These are phyloP conservation scores for Terfezia boudieri DNA, from an alignment of 495 filamentous ascomycete genomes.

Conservation along the genomic window DNA sequence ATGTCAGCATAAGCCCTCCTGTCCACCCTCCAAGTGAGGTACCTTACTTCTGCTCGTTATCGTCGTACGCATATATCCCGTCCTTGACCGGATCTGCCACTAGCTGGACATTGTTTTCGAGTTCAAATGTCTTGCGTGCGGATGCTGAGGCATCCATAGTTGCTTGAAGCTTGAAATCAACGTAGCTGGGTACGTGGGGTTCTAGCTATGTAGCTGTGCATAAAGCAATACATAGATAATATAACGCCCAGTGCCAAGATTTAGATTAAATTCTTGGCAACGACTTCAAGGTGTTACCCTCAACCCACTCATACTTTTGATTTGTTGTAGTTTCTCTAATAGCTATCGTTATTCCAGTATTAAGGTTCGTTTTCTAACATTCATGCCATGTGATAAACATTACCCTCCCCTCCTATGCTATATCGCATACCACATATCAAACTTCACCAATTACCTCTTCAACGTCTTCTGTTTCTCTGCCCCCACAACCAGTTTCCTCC, in stretches of 20 bases:
- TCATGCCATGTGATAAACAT: too few relatives aligned
- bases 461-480: constrained; percentile 98
- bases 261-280: too few relatives aligned
- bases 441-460: constrained; percentile 41
- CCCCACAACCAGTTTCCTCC: constrained; percentile 49
- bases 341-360: too few relatives aligned
- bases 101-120: constrained; percentile 64
- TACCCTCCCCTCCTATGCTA: too few relatives aligned
- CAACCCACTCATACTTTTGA: too few relatives aligned
- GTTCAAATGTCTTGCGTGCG: constrained; percentile 32
- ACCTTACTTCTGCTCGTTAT: constrained; percentile 36
- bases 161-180: neutral
- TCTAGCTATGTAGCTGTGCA: too few relatives aligned
- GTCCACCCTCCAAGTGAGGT: neutral
- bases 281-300: too few relatives aligned
- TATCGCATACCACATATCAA: neutral
- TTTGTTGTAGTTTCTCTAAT: too few relatives aligned
- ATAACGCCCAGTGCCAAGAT: too few relatives aligned
- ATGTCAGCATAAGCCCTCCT: neutral
- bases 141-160: neutral
- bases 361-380: too few relatives aligned
- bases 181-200: too few relatives aligned
- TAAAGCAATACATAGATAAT: too few relatives aligned
- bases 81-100: constrained; percentile 60
- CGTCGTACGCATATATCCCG: constrained; percentile 68